These are phyloP conservation scores for Dictyostelium capitatum DNA, from an alignment of 78 protist species.

Conservation along the genomic window DNA sequence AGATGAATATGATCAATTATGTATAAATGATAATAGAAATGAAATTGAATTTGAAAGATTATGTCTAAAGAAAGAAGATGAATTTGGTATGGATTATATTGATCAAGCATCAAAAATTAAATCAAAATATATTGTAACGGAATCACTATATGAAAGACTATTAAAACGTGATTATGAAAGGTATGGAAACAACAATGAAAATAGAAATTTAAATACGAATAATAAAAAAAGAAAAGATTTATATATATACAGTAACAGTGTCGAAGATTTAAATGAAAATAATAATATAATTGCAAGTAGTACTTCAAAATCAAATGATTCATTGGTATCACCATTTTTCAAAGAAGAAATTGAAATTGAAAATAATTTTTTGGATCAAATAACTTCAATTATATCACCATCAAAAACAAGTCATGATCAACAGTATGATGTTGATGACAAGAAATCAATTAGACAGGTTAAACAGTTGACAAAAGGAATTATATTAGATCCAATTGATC, in stretches of 20 bases:
- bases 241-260: background rate
- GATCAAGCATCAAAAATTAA: background rate
- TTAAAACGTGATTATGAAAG: conserved; percentile 12
- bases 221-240: conserved; percentile 4
- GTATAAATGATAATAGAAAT: background rate
- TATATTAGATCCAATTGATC: background rate
- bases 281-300: conserved; percentile 5
- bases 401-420: too few relatives aligned
- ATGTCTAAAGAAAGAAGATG: background rate
- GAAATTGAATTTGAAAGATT: background rate
- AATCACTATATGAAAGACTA: conserved; percentile 12
- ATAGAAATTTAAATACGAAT: background rate
- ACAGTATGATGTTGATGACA: too few relatives aligned
- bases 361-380: background rate
- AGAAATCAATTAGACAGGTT: background rate
- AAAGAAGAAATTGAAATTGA: background rate
- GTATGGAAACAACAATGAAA: background rate
- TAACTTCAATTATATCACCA: too few relatives aligned
- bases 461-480: background rate
- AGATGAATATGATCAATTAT: background rate
- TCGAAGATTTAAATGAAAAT: background rate
- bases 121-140: background rate
- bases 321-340: background rate
- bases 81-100: background rate
- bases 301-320: background rate